Evolutionary conservation across 345 rosid genomes (phyloP).

Genomic region (Bruguiera parviflora): DNA sequence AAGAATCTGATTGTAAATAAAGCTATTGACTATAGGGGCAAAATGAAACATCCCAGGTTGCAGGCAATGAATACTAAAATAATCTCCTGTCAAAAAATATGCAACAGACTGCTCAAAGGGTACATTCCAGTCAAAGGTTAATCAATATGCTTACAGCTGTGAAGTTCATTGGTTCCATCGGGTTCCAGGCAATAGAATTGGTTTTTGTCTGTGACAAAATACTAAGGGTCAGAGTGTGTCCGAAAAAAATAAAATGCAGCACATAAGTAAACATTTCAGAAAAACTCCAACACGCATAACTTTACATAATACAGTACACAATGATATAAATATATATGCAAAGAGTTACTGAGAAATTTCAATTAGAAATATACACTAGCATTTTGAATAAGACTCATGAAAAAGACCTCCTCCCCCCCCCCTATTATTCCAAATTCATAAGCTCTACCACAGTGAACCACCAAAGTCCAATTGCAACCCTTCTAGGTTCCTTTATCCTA

Average conservation of each 20-base stretch:
- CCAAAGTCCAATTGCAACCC: neutral
- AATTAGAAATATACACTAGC: too few species aligned
- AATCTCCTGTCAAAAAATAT: neutral
- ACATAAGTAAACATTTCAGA: too few species aligned
- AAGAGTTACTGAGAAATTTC: too few species aligned
- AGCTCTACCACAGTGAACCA: neutral
- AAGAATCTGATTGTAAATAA: neutral
- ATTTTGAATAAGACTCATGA: too few species aligned
- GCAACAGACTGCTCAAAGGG: neutral
- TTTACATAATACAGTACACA: too few species aligned
- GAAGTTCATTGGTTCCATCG: conserved; percentile 97
- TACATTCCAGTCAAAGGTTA: conserved; percentile 4
- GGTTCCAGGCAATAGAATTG: conserved; percentile 93
- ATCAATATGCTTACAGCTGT: conserved; percentile 68
- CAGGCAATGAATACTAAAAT: neutral
- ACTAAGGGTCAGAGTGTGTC: neutral
- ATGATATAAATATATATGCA: too few species aligned
- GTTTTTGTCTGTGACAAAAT: conserved; percentile 67
- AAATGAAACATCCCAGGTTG: neutral
- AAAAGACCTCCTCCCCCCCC: neutral
- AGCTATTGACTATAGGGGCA: neutral
- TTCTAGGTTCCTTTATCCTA: neutral
- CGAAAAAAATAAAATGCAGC: neutral
- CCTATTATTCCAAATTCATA: neutral
- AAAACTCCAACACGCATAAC: too few species aligned